Percentiles rank a stretch among this genome's conserved stretches.
Evolutionary conservation across 306 rosid species (phyloP).

Genomic region (Cicer pinnatifidum): DNA sequence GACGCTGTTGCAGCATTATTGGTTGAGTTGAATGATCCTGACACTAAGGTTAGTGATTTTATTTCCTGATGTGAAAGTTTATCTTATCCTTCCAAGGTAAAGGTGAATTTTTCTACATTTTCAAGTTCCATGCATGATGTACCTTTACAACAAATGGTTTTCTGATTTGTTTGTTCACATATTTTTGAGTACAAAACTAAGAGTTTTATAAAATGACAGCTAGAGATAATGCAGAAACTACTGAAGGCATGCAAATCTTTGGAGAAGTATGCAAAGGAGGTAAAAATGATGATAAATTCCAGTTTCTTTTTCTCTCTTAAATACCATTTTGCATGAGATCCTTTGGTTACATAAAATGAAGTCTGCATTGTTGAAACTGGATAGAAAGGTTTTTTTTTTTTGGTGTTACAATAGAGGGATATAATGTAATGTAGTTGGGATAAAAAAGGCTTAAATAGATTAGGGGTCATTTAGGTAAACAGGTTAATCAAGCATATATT

Average conservation of each 20-base stretch:
- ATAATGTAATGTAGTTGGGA: too few relatives aligned
- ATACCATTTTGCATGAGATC: constrained; percentile 15
- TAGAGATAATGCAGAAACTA: constrained; percentile 68
- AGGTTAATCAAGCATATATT: too few relatives aligned
- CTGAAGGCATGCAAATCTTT: constrained; percentile 70
- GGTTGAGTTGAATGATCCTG: constrained; percentile 80
- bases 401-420: too few relatives aligned
- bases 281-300: constrained; percentile 22
- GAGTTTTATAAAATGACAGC: constrained; percentile 49
- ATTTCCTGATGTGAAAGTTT: constrained; percentile 6
- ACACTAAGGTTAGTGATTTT: constrained; percentile 65
- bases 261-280: constrained; percentile 67
- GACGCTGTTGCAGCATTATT: constrained; percentile 62
- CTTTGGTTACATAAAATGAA: constrained; percentile 4
- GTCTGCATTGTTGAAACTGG: too few relatives aligned
- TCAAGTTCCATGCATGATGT: not conserved
- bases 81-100: not conserved
- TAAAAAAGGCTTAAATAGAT: too few relatives aligned
- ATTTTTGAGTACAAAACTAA: constrained; percentile 39
- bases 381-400: too few relatives aligned
- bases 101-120: not conserved
- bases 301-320: constrained; percentile 18
- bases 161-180: constrained; percentile 11
- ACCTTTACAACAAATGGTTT: not conserved
- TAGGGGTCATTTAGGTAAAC: too few relatives aligned